These are phyloP conservation scores for Mercurialis annua DNA, from an alignment of 345 rosid species.

Conservation along the genomic window DNA sequence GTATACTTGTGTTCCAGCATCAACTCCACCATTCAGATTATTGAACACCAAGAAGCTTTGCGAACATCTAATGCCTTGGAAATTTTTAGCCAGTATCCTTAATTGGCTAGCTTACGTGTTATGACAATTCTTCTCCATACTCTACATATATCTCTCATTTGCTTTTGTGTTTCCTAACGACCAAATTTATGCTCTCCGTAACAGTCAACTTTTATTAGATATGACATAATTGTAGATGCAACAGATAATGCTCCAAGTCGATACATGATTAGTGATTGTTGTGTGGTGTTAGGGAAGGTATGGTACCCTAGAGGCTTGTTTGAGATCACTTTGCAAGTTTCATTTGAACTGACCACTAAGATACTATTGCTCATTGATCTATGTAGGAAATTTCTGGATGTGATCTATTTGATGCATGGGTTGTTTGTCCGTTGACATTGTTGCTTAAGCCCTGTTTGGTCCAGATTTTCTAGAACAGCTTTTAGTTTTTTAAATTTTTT, in stretches of 20 bases:
- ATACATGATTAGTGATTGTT: slow-evolving; percentile 96
- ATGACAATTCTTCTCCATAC: background rate
- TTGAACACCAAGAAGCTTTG: slow-evolving; percentile 74
- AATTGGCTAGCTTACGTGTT: background rate
- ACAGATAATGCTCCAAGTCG: slow-evolving; percentile 97
- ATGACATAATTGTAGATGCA: slow-evolving; percentile 82
- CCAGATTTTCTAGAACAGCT: no score
- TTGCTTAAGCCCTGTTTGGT: background rate
- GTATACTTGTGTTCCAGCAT: slow-evolving; percentile 42
- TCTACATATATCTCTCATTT: background rate
- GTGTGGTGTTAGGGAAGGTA: slow-evolving; percentile 91
- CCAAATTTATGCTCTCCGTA: slow-evolving; percentile 28
- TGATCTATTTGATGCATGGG: background rate
- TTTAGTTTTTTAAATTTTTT: no score
- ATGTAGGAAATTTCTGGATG: background rate
- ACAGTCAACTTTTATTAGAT: slow-evolving; percentile 47
- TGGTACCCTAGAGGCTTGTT: background rate
- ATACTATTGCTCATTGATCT: background rate
- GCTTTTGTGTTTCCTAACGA: background rate
- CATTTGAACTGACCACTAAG: background rate
- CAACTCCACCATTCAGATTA: slow-evolving; percentile 67
- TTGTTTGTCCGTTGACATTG: background rate
- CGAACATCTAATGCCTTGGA: slow-evolving; percentile 87
- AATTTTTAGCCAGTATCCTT: slow-evolving; percentile 87
- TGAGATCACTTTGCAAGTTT: slow-evolving; percentile 1